These are phyloP conservation scores for Daldinia decipiens DNA, from an alignment of 495 filamentous ascomycete species.

Conservation along the genomic window DNA sequence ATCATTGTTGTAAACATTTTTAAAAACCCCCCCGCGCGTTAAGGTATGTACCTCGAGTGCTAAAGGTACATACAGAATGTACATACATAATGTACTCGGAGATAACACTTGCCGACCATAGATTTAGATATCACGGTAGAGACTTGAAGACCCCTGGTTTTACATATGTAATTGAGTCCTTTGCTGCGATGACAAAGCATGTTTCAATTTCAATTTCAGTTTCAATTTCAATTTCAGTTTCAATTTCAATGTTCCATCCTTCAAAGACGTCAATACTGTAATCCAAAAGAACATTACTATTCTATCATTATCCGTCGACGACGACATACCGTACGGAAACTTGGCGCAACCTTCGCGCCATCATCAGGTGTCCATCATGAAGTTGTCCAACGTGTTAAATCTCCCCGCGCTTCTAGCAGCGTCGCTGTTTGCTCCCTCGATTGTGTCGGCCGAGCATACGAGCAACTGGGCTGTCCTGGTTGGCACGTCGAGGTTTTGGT, in stretches of 20 bases:
- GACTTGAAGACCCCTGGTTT: constrained; percentile 12
- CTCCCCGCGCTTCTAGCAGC: constrained; percentile 57
- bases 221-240: no score
- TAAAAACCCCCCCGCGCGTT: no score
- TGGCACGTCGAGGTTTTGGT: constrained; percentile 99
- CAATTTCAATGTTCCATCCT: constrained; percentile 13
- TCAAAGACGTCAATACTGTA: constrained; percentile 1
- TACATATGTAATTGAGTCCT: constrained; percentile 5
- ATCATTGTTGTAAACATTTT: no score
- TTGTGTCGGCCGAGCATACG: constrained; percentile 79
- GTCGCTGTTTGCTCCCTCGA: constrained; percentile 55
- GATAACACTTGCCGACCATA: constrained; percentile 15
- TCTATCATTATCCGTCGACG: constrained; percentile 4
- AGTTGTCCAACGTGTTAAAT: constrained; percentile 49
- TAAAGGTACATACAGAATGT: neutral
- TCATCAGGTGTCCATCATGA: constrained; percentile 45
- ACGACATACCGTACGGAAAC: neutral
- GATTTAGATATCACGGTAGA: constrained; percentile 3
- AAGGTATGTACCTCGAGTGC: no score
- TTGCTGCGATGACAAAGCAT: constrained; percentile 26
- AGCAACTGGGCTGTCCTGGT: constrained; percentile 99
- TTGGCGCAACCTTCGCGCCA: neutral
- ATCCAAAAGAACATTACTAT: constrained; percentile 11
- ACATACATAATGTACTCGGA: no score
- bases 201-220: constrained; percentile 12